These are phyloP conservation scores for Ophiocordyceps camponoti-saundersi DNA, from an alignment of 2,329 filamentous ascomycete species.

Conservation along the genomic window DNA sequence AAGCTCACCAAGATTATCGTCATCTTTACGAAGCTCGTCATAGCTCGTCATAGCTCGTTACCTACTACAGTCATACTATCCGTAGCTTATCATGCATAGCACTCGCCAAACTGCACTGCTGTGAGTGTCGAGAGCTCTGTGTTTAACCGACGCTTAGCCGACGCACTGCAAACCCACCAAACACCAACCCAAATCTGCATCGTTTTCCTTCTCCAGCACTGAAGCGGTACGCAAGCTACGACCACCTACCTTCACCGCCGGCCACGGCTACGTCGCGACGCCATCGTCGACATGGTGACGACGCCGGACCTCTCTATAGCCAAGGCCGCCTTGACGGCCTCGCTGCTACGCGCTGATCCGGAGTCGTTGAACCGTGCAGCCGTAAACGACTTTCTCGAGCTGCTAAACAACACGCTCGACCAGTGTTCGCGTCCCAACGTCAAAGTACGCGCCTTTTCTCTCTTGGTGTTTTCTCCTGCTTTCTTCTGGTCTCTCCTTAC, in stretches of 20 bases:
- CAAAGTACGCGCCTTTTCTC: constrained; percentile 57
- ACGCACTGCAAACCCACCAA: neutral
- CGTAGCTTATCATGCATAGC: no score
- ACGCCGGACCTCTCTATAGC: constrained; percentile 59
- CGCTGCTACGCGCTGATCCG: constrained; percentile 60
- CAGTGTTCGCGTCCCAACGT: constrained; percentile 67
- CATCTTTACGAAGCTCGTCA: no score
- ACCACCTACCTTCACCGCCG: neutral
- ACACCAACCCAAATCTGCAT: neutral
- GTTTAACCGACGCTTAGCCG: neutral
- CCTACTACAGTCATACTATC: no score
- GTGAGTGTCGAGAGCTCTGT: neutral
- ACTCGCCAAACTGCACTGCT: no score
- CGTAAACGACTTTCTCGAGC: constrained; percentile 50
- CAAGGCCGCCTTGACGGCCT: constrained; percentile 61
- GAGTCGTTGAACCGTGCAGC: constrained; percentile 48
- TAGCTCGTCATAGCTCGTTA: no score
- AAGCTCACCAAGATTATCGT: no score
- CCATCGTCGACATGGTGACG: constrained; percentile 30
- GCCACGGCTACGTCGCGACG: neutral
- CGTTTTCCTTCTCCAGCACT: neutral
- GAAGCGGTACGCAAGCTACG: neutral
- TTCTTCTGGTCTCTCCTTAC: neutral
- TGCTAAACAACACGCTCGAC: constrained; percentile 46
- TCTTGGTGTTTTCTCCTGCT: neutral